A percentile compares a stretch with the other conserved stretches of the same genome.
phyloP scores from a whole-genome alignment of 768 basidiomycete genomes.

The Termitomyces eurrhizus region DNA sequence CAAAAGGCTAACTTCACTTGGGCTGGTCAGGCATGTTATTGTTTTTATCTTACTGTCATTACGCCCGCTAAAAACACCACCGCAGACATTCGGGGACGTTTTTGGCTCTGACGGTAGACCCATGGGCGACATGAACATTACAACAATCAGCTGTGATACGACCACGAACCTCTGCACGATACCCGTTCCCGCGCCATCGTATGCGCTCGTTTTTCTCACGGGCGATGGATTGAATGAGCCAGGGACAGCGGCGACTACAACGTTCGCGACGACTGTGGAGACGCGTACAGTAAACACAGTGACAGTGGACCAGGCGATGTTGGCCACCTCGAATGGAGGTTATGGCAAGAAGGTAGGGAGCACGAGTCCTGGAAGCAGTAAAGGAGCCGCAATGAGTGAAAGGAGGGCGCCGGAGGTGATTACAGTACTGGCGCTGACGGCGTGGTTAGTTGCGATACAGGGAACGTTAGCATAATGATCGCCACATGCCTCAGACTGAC shows the following conservation, averaged over 20 bases:
- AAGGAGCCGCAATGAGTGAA: conserved; percentile 9
- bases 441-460: conserved; percentile 2
- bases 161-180: conserved; percentile 49
- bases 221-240: conserved; percentile 32
- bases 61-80: not conserved
- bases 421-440: conserved; percentile 7
- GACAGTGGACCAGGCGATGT: conserved; percentile 46
- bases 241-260: conserved; percentile 26
- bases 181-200: conserved; percentile 62
- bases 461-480: not conserved
- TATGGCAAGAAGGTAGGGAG: conserved; percentile 30
- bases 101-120: conserved; percentile 67
- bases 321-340: conserved; percentile 65
- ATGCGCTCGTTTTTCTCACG: conserved; percentile 67
- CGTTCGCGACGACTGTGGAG: conserved; percentile 40
- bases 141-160: conserved; percentile 54
- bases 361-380: conserved; percentile 33
- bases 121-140: conserved; percentile 43
- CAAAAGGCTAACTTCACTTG: conserved; percentile 58
- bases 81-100: conserved; percentile 52
- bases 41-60: not conserved
- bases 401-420: not conserved
- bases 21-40: conserved; percentile 46
- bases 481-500: not conserved
- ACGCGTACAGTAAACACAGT: conserved; percentile 51